These are phyloP conservation scores for Aspergillus pseudoterreus DNA, from an alignment of 2,329 filamentous ascomycete genomes.

Conservation along the genomic window DNA sequence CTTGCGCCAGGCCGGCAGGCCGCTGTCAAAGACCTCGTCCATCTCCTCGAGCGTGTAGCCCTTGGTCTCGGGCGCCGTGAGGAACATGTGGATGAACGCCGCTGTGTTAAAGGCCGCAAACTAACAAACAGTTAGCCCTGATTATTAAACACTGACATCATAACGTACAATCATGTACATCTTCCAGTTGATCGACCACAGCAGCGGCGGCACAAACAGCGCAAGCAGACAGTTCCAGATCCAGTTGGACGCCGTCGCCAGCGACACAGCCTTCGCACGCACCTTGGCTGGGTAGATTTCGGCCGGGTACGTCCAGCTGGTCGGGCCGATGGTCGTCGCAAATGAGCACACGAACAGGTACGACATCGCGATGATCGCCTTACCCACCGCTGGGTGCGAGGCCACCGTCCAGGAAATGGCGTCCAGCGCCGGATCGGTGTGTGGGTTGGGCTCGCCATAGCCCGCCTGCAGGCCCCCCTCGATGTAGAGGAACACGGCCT, in stretches of 20 bases:
- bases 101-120: slow-evolving; percentile 18
- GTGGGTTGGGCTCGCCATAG: slow-evolving; percentile 7
- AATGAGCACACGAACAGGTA: slow-evolving; percentile 26
- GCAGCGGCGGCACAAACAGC: slow-evolving; percentile 15
- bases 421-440: slow-evolving; percentile 6
- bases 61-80: slow-evolving; percentile 16
- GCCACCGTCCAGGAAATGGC: slow-evolving; percentile 19
- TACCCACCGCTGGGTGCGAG: slow-evolving; percentile 16
- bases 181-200: slow-evolving; percentile 20
- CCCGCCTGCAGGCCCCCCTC: slow-evolving; percentile 36
- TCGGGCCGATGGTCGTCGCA: slow-evolving; percentile 22
- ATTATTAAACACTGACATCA: background rate
- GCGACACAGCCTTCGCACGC: slow-evolving; percentile 17
- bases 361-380: slow-evolving; percentile 23
- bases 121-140: background rate
- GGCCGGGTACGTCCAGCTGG: slow-evolving; percentile 17
- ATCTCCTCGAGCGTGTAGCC: slow-evolving; percentile 17
- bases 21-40: slow-evolving; percentile 29
- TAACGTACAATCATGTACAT: slow-evolving; percentile 19
- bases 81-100: slow-evolving; percentile 18
- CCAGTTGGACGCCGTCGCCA: slow-evolving; percentile 17
- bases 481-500: slow-evolving; percentile 45
- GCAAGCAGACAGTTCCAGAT: slow-evolving; percentile 17
- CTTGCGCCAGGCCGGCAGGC: slow-evolving; percentile 18
- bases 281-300: slow-evolving; percentile 19